A percentile compares a stretch with the other conserved stretches of the same genome.
Evolutionary conservation across 2,329 filamentous ascomycete genomes (phyloP).

Genomic region (Colletotrichum noveboracense): DNA sequence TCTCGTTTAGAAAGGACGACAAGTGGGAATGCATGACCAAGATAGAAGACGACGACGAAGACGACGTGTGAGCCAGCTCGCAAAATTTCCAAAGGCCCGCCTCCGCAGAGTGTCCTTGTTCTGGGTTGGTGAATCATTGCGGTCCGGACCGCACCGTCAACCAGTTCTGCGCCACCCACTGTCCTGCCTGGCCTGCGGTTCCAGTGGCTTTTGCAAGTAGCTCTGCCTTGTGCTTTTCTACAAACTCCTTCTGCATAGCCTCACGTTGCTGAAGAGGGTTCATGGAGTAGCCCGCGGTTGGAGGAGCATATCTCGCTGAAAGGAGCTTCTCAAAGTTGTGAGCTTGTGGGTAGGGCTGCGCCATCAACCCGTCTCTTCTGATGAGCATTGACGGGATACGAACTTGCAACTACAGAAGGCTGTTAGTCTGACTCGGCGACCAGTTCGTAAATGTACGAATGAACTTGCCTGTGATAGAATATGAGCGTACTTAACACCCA

Average conservation of each 20-base stretch:
- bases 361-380: slow-evolving; percentile 55
- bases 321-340: slow-evolving; percentile 51
- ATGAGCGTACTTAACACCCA: slow-evolving; percentile 64
- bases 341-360: slow-evolving; percentile 44
- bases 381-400: slow-evolving; percentile 69
- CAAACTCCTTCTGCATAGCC: slow-evolving; percentile 49
- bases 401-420: slow-evolving; percentile 45
- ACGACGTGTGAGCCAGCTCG: neutral
- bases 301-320: slow-evolving; percentile 40
- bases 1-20: neutral
- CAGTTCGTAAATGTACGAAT: neutral
- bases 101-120: neutral
- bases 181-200: slow-evolving; percentile 37
- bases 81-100: neutral
- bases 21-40: neutral
- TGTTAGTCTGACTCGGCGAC: slow-evolving; percentile 35
- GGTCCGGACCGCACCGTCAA: slow-evolving; percentile 27
- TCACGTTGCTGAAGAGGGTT: slow-evolving; percentile 55
- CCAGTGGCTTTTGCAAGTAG: slow-evolving; percentile 45
- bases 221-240: slow-evolving; percentile 47
- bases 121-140: neutral
- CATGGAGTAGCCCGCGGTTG: slow-evolving; percentile 39
- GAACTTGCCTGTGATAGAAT: slow-evolving; percentile 56
- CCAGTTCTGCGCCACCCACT: slow-evolving; percentile 43
- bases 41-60: neutral